A percentile compares a stretch with the other conserved stretches of the same genome.
Conservation (phyloP, 1,284 basidiomycete genomes). For the Papiliotrema flavescens region DNA sequence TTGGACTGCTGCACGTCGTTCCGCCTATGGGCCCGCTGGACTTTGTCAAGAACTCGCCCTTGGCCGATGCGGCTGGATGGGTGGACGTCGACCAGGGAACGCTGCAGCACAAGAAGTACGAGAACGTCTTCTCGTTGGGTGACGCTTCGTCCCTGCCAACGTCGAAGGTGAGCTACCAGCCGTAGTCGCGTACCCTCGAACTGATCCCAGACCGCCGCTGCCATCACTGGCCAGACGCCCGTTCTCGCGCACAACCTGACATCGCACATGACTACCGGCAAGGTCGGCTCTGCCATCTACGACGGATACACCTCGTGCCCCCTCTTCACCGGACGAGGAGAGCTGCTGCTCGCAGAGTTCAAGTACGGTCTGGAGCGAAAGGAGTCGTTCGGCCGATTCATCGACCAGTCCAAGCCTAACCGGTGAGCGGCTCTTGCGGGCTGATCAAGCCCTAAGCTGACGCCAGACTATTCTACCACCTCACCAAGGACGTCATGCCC, state of each 20-base stretch:
- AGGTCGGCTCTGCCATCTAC: conserved; percentile 64
- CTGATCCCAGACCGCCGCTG: conserved; percentile 68
- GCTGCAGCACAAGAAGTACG: conserved; percentile 73
- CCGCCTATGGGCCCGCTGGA: conserved; percentile 89
- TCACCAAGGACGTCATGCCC: conserved; percentile 90
- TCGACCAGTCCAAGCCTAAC: conserved; percentile 65
- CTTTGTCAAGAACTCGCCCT: conserved; percentile 70
- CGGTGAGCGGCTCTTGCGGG: conserved; percentile 16
- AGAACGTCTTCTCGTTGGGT: conserved; percentile 84
- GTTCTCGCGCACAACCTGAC: conserved; percentile 86
- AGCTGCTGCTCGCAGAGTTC: conserved; percentile 84
- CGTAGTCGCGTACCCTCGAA: too few species aligned
- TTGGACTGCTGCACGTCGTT: conserved; percentile 79
- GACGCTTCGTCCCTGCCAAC: conserved; percentile 89
- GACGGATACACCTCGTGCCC: conserved; percentile 66
- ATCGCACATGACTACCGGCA: conserved; percentile 67
- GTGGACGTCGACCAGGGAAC: conserved; percentile 79
- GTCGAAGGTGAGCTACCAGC: conserved; percentile 67
- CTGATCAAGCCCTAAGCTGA: background rate
- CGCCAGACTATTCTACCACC: conserved; percentile 70
- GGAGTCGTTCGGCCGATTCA: conserved; percentile 70
- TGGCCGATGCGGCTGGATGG: conserved; percentile 80
- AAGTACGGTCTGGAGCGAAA: conserved; percentile 78
- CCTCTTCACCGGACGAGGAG: conserved; percentile 46
- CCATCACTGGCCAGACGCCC: conserved; percentile 88